Base-by-base conservation (phyloP, 2,329 filamentous ascomycete genomes). In the Diplodia intermedia region DNA sequence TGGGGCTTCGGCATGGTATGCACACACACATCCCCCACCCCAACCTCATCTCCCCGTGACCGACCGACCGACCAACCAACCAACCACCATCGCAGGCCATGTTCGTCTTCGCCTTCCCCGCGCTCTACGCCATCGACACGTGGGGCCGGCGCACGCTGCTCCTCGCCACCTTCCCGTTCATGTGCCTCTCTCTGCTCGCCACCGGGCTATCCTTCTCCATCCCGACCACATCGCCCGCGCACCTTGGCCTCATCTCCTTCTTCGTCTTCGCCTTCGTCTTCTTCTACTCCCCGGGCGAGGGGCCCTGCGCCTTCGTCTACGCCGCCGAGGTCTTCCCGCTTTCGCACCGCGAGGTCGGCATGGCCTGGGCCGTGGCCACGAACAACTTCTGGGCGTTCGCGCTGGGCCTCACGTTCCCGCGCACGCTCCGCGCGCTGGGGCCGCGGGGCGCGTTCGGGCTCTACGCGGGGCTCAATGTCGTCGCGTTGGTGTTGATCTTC, bases 241-340 rank as follows among this genome's bases (percentile, higher is more conserved):
- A 83, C 52, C 74, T 84, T 0, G 82, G 83, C 0, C 71, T 87
- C 14, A 83, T 86, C 20, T 83, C 82, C 1, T 76, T 88, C 49
- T 88, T 88, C 72, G 79, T 88, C 26, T 88, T 85, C 74, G 77
- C 88, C 3, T 88, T 86, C 67, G 83, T 82, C 2, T 83, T 81
- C n/a, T 78, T 76, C 52, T 76, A 76, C 67, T 73, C 71, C 3
- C 80, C 80, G 4, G 81, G 82, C 18, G 79, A 82, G 74, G 82
- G 82, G 2, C 81, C 86, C 6, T 89, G 91, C 12, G 88, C 89
- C 0, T 91, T 89, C 73, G 86, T 87, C 0, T 91, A 91, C 78
- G 86, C 84, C 4, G 88, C 89, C 54, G 90, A 91, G 76, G 87
- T 91, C 1, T 91, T 89, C 74, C 89, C 90, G 0, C 83, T 91